Percentiles rank a stretch among this genome's conserved stretches.
Evolutionary conservation across 768 basidiomycete species (phyloP).

Genomic region (Leccinum sublutescens): DNA sequence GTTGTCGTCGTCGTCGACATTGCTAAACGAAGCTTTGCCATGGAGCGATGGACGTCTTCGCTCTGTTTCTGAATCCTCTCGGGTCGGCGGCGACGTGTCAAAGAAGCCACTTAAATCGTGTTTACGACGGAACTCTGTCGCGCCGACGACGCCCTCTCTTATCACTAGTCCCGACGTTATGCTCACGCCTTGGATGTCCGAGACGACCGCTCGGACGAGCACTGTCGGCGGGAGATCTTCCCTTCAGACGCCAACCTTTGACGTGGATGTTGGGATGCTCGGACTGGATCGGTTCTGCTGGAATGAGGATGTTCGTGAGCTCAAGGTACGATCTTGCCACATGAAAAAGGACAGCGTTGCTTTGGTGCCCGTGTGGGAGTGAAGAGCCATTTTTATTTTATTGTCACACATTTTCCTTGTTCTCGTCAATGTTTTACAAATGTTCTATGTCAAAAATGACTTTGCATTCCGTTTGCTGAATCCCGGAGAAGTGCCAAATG

Average conservation of each 20-base stretch:
- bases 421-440: not conserved
- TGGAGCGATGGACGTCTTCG: not conserved
- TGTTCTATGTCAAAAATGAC: not conserved
- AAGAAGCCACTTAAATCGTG: conserved; percentile 16
- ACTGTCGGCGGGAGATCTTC: not conserved
- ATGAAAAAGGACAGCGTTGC: conserved; percentile 22
- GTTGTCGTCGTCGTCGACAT: not conserved
- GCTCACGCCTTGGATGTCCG: conserved; percentile 4
- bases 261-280: conserved; percentile 23
- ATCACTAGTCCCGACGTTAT: not conserved
- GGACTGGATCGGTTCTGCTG: conserved; percentile 27
- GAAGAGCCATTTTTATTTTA: not conserved
- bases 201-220: not conserved
- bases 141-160: not conserved
- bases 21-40: not conserved
- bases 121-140: conserved; percentile 1
- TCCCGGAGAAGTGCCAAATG: not conserved
- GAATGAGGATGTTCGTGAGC: conserved; percentile 16
- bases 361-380: conserved; percentile 19
- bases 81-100: not conserved
- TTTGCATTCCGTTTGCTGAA: conserved; percentile 17
- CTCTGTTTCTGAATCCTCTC: not conserved
- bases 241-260: conserved; percentile 18
- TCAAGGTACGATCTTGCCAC: conserved; percentile 11
- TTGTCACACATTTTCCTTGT: not conserved